A percentile compares a stretch with the other conserved stretches of the same genome.
These are phyloP conservation scores for Millerozyma acaciae DNA, from an alignment of 805 yeast species.

Conservation along the genomic window DNA sequence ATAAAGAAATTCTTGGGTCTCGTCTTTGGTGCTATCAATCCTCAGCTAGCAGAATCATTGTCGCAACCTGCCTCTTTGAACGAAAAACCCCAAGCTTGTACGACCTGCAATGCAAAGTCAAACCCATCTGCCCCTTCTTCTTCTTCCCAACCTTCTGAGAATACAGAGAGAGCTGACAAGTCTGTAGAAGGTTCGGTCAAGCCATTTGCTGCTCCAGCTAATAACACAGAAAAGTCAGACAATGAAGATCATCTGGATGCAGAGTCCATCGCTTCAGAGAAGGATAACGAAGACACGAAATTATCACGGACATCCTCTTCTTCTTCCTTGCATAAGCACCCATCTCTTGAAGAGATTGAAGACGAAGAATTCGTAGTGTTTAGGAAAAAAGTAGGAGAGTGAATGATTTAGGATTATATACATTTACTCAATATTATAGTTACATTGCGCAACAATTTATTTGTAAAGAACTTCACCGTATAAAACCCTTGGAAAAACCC, in stretches of 20 bases:
- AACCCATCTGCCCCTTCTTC: too few species aligned
- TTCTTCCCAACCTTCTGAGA: too few species aligned
- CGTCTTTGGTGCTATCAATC: not conserved
- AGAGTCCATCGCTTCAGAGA: constrained; percentile 16
- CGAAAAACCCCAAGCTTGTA: too few species aligned
- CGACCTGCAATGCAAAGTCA: too few species aligned
- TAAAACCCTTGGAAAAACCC: constrained; percentile 1
- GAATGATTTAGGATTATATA: constrained; percentile 1
- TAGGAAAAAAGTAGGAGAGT: constrained; percentile 23
- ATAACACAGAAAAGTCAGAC: not conserved
- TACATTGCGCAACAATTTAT: not conserved
- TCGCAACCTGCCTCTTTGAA: too few species aligned
- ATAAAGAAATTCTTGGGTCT: not conserved
- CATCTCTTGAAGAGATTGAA: constrained; percentile 31
- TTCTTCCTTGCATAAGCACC: constrained; percentile 21
- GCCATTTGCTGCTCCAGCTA: not conserved
- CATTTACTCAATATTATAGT: not conserved
- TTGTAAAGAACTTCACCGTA: not conserved
- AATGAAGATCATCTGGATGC: constrained; percentile 10
- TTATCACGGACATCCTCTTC: constrained; percentile 2
- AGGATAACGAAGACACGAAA: constrained; percentile 7
- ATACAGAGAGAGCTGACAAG: not conserved
- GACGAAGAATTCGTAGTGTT: constrained; percentile 38
- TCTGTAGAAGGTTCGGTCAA: not conserved
- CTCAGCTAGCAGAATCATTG: constrained; percentile 1